Evolutionary conservation across 2,329 filamentous ascomycete genomes (phyloP), one percentile per base, ranked within the genome.

Genomic region (Colletotrichum karsti): DNA sequence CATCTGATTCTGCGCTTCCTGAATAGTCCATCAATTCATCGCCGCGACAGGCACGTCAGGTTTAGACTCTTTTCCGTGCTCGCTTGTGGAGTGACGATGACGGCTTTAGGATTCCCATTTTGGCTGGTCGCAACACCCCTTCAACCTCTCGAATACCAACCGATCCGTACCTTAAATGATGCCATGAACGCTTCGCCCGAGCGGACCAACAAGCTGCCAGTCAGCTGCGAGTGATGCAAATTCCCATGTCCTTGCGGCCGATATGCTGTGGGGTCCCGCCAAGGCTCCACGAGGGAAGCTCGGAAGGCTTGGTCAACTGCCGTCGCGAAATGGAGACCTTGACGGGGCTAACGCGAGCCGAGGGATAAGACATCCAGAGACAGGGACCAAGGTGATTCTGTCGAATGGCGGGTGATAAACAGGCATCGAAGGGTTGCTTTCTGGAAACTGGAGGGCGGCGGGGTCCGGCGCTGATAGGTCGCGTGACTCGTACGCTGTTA

Each of bases 261-360:
- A 58, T 46, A 33, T n/a, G 30, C 37, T 46, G 53, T 18, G 64
- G 59, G 18, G 42, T 50, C 22, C 30, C 44, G 64, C 64, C 60
- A 67, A 67, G 64, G 51, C 60, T 44, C 64, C 22, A 53, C 22
- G 30, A 59, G 26, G 53, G 59, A 35, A 48, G 44, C 64, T 42
- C 50, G 50, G 63, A 35, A 24, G 58, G 18, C 24, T 50, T 37
- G 50, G 35, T 51, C 48, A 46, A 63, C 50, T 37, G 51, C 57
- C 44, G 44, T 41, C 44, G 26, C 37, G 15, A 26, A 13, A 37
- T 22, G n/a, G 35, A 30, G 8, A 41, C 35, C 22, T 2, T 22
- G 22, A 37, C 24, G 30, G 53, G 33, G 35, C 33, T 12, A 18
- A 35, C 2, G 7, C 9, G 33, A 35, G 10, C 33, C 33, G 33